Percentiles rank a stretch among this genome's conserved stretches.
phyloP scores from a whole-genome alignment of 140 eudicot genomes.

The Ambrosia hybrid region DNA sequence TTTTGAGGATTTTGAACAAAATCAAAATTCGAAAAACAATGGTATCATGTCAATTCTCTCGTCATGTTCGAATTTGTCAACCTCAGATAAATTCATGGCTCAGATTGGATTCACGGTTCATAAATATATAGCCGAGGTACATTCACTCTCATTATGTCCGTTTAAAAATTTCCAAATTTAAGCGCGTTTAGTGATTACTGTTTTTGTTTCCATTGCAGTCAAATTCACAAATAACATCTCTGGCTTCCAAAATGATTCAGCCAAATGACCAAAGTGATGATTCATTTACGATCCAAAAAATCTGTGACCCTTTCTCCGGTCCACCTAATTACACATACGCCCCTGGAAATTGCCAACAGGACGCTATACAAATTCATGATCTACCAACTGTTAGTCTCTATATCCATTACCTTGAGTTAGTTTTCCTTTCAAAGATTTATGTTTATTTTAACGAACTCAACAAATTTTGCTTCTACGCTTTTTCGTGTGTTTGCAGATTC shows the following conservation, averaged over 20 bases:
- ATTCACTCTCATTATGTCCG: not conserved
- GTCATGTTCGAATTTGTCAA: conserved; percentile 43
- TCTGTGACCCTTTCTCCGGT: conserved; percentile 54
- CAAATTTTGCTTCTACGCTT: no score
- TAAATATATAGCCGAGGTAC: conserved; percentile 51
- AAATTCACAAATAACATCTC: conserved; percentile 39
- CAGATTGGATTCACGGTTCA: conserved; percentile 51
- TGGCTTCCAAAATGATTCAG: conserved; percentile 28
- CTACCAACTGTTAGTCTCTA: conserved; percentile 48
- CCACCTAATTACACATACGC: conserved; percentile 46
- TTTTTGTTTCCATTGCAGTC: conserved; percentile 33
- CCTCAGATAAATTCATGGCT: conserved; percentile 33
- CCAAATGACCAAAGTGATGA: conserved; percentile 29
- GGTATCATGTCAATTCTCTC: conserved; percentile 44
- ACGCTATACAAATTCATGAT: conserved; percentile 47
- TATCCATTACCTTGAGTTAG: conserved; percentile 15
- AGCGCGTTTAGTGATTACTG: not conserved
- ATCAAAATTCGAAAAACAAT: conserved; percentile 38
- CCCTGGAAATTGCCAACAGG: conserved; percentile 44
- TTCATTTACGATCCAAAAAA: no score
- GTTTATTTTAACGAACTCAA: conserved; percentile 7
- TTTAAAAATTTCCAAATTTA: not conserved
- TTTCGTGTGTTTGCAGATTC: conserved; percentile 50
- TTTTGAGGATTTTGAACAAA: conserved; percentile 41
- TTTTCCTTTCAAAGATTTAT: not conserved